These are phyloP conservation scores for Neonectria faginata DNA, from an alignment of 2,329 filamentous ascomycete species.

Conservation along the genomic window DNA sequence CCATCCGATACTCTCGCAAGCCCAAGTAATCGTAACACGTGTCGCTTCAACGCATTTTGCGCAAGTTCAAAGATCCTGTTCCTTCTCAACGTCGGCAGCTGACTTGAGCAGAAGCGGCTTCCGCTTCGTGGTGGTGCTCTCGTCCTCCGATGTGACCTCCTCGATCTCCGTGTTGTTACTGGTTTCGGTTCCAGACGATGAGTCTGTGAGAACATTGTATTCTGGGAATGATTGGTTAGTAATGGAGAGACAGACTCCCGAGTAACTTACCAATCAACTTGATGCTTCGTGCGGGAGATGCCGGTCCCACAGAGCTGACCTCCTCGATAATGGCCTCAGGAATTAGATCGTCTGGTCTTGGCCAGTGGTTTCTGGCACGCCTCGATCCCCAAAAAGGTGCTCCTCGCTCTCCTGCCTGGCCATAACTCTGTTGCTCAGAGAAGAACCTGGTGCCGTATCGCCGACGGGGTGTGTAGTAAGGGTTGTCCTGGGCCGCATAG, in stretches of 20 bases:
- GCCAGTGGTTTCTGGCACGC: constrained; percentile 3
- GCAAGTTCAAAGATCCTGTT: background rate
- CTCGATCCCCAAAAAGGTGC: background rate
- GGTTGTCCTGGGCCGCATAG: constrained; percentile 45
- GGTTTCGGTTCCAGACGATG: constrained; percentile 28
- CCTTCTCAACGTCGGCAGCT: background rate
- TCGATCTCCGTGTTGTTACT: constrained; percentile 24
- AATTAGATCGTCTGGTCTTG: constrained; percentile 33
- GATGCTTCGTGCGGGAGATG: constrained; percentile 40
- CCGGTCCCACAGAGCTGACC: constrained; percentile 41
- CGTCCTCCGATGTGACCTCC: constrained; percentile 30
- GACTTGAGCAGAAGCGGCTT: constrained; percentile 9
- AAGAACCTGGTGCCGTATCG: constrained; percentile 28
- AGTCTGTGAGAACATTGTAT: constrained; percentile 34
- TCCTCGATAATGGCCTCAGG: constrained; percentile 53
- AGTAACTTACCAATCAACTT: constrained; percentile 47
- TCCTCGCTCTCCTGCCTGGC: background rate
- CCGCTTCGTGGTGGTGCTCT: constrained; percentile 10
- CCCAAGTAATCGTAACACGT: constrained; percentile 11
- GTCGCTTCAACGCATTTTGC: background rate
- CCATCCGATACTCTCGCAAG: background rate
- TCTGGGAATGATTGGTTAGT: constrained; percentile 37
- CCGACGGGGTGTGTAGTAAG: constrained; percentile 50
- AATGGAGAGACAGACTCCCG: background rate
- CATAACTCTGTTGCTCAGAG: constrained; percentile 9